Percentiles rank a stretch among this genome's conserved stretches.
phyloP scores from a whole-genome alignment of 1,139 yeast species.

The Yamadazyma sp. region DNA sequence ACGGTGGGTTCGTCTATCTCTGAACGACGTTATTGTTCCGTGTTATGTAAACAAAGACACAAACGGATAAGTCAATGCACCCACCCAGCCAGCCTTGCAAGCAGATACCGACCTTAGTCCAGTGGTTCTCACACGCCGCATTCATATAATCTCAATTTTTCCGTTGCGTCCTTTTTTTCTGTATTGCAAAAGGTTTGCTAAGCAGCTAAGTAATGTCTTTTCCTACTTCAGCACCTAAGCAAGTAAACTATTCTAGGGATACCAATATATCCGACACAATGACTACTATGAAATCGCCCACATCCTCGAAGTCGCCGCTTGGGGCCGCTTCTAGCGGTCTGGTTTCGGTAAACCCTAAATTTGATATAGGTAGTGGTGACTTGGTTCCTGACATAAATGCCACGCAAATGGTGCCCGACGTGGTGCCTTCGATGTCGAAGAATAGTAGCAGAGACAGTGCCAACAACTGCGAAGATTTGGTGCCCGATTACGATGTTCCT shows the following conservation, averaged over 20 bases:
- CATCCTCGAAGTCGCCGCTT: not conserved
- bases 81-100: too few relatives aligned
- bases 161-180: not conserved
- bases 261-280: not conserved
- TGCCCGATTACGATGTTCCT: constrained; percentile 1
- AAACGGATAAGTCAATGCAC: too few relatives aligned
- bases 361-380: constrained; percentile 1
- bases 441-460: not conserved
- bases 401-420: constrained; percentile 2
- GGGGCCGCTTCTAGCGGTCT: not conserved
- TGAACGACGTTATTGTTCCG: too few relatives aligned
- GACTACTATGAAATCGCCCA: not conserved
- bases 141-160: not conserved
- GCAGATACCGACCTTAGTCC: too few relatives aligned
- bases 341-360: not conserved
- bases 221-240: not conserved
- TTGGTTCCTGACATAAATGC: constrained; percentile 4
- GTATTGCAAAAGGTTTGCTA: not conserved
- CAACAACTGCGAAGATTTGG: constrained; percentile 1
- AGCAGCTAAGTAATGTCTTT: not conserved
- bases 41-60: too few relatives aligned
- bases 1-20: too few relatives aligned
- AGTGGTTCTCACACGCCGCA: too few relatives aligned
- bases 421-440: not conserved
- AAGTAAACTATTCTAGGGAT: not conserved